Evolutionary conservation across 2,329 filamentous ascomycete species (phyloP).

Genomic region (Dothiorella sarmentorum): DNA sequence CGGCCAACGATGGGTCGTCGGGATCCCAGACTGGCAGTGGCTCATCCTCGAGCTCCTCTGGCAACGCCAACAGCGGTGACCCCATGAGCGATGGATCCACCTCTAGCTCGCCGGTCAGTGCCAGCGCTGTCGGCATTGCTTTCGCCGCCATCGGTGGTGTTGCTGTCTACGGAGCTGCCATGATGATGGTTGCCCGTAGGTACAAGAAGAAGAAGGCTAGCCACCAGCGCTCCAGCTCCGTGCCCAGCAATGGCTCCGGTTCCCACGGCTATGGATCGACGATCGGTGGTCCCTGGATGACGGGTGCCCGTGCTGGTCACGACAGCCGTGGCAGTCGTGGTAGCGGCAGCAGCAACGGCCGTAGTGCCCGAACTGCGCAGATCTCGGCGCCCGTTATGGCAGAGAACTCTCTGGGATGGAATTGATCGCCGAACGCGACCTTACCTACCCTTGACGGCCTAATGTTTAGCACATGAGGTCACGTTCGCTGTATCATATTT

Average conservation of each 20-base stretch:
- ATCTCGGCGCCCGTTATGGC: conserved; percentile 90
- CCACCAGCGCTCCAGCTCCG: conserved; percentile 73
- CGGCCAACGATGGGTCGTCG: conserved; percentile 40
- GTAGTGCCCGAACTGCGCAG: conserved; percentile 62
- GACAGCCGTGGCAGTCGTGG: conserved; percentile 39
- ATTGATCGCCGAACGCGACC: conserved; percentile 51
- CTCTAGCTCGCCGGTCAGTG: conserved; percentile 56
- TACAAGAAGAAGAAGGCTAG: conserved; percentile 82
- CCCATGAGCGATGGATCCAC: conserved; percentile 40
- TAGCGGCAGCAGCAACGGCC: conserved; percentile 63
- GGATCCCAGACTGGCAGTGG: conserved; percentile 40
- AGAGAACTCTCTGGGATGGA: conserved; percentile 95
- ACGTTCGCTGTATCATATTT: conserved; percentile 33
- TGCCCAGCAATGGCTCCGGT: conserved; percentile 63
- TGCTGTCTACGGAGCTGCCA: conserved; percentile 84
- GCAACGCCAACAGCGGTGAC: conserved; percentile 41
- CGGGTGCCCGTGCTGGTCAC: conserved; percentile 37
- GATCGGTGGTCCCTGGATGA: conserved; percentile 47
- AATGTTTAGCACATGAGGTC: conserved; percentile 19
- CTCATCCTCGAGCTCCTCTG: conserved; percentile 29
- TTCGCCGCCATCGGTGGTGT: conserved; percentile 74
- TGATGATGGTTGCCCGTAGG: conserved; percentile 87
- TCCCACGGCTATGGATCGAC: conserved; percentile 42
- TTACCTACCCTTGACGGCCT: conserved; percentile 8
- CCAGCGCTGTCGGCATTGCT: conserved; percentile 66